Base-by-base conservation (phyloP, 1,284 basidiomycete species). In the Phellinidium pouzarii region DNA sequence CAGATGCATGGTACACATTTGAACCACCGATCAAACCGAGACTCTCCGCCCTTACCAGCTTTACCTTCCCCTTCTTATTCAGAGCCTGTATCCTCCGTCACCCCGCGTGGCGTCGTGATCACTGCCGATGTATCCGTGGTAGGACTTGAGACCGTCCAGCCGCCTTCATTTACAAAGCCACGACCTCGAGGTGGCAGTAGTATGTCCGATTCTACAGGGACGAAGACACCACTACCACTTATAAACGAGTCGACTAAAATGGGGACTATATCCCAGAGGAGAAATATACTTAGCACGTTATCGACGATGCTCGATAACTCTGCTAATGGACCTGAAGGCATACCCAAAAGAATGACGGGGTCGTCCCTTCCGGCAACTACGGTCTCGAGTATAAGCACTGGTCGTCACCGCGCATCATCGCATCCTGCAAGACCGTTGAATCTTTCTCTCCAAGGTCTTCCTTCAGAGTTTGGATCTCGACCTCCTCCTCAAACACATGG, bases 241-340 rank as follows among this genome's bases (percentile, higher is more conserved):
- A 82, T 85, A 59, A 84, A 80, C 61, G 61, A 75, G 8, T 76
- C 81, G 0, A 78, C 81, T 19, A 71, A 64, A 22, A 76, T 80
- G 65, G 80, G 87, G 26, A 81, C 83, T 20, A 84, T 91, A 57
- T 78, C 72, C 37, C 82, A 84, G 61, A 77, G 89, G 54, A 72
- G 87, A 54, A 73, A 68, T 40, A 87, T 85, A 64, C 66, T 74
- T 25, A 54, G 53, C 36, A 29, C 45, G 20, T 45, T 53, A 36
- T 48, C 55, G 34, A 55, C 49, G 9, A 48, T 57, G 25, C 22
- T 37, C 5, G 55, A 52, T 17, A 38, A 14, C 14, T 27, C 41
- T 19, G 23, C 37, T 45, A 44, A 52, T 31, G 52, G 41, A 7
- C 20, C 20, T 17, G 45, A 56, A 38, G 45, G 17, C 17, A 38